Conservation (phyloP, 345 rosid species). For the Euphorbia peplus region DNA sequence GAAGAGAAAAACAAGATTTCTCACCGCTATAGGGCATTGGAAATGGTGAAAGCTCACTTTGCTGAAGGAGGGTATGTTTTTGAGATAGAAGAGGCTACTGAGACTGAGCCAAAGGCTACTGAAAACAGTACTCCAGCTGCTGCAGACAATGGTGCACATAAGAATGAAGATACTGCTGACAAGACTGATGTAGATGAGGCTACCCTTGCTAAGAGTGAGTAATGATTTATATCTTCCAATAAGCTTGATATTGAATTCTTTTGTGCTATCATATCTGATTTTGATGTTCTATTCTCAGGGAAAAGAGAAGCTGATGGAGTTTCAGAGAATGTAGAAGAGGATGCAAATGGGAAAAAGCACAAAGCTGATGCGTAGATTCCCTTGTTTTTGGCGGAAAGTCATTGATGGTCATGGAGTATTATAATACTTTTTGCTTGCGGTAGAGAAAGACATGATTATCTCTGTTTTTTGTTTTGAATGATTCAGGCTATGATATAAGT, state of each 20-base stretch:
- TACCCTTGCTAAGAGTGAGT: background rate
- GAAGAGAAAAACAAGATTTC: constrained; percentile 93
- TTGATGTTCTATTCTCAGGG: background rate
- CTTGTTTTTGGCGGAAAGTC: background rate
- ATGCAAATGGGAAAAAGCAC: background rate
- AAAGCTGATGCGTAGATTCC: background rate
- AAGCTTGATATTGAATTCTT: background rate
- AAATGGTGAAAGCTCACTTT: constrained; percentile 64
- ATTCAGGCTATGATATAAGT: background rate
- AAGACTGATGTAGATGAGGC: background rate
- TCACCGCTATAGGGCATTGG: constrained; percentile 80
- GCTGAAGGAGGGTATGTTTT: constrained; percentile 62
- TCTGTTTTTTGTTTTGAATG: background rate
- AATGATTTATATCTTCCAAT: background rate
- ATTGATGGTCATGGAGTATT: background rate
- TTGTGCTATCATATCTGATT: too few species aligned
- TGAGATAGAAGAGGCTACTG: constrained; percentile 14
- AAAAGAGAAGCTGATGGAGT: constrained; percentile 21
- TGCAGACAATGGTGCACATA: background rate
- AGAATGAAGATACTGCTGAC: too few species aligned
- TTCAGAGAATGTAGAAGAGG: background rate
- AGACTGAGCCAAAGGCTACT: background rate
- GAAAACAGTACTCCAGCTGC: background rate
- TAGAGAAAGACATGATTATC: background rate
- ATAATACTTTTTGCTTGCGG: background rate